A percentile compares a stretch with the other conserved stretches of the same genome.
phyloP scores from a whole-genome alignment of 2,329 filamentous ascomycete genomes.

The Canariomyces notabilis region DNA sequence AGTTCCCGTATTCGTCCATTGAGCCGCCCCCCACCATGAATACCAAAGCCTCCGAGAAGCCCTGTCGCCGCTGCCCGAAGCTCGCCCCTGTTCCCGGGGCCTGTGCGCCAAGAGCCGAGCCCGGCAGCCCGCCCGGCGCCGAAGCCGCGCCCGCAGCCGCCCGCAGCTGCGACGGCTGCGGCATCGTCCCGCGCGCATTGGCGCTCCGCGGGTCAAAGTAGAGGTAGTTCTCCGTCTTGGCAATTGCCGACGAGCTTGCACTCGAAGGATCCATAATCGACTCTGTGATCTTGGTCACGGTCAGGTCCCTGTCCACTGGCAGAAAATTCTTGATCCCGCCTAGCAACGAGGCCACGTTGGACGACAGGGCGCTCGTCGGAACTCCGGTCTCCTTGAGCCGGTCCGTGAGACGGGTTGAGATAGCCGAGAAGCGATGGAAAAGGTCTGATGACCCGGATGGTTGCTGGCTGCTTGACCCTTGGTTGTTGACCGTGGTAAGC shows the following conservation, averaged over 20 bases:
- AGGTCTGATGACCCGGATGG: slow-evolving; percentile 63
- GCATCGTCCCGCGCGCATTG: slow-evolving; percentile 88
- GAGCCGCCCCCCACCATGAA: slow-evolving; percentile 93
- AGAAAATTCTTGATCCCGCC: slow-evolving; percentile 97
- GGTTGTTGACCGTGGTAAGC: slow-evolving; percentile 82
- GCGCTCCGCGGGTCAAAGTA: slow-evolving; percentile 95
- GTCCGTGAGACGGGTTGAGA: slow-evolving; percentile 88
- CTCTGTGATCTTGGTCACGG: slow-evolving; percentile 95
- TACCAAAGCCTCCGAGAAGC: slow-evolving; percentile 86
- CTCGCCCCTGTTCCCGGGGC: slow-evolving; percentile 66
- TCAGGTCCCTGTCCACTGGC: slow-evolving; percentile 92
- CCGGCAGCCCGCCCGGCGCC: slow-evolving; percentile 46
- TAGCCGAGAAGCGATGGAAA: slow-evolving; percentile 87
- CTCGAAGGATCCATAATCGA: slow-evolving; percentile 94
- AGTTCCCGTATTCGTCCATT: slow-evolving; percentile 97
- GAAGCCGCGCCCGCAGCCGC: slow-evolving; percentile 33
- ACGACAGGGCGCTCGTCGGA: slow-evolving; percentile 58
- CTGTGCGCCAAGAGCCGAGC: slow-evolving; percentile 41
- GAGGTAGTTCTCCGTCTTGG: slow-evolving; percentile 92
- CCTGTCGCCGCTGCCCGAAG: slow-evolving; percentile 86
- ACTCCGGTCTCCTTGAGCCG: slow-evolving; percentile 87
- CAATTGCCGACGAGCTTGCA: slow-evolving; percentile 84
- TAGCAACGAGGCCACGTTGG: slow-evolving; percentile 90
- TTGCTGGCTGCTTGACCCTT: slow-evolving; percentile 59
- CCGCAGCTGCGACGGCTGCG: slow-evolving; percentile 63